These are phyloP conservation scores for Eucalyptus guilfoylei DNA, from an alignment of 345 rosid species.

Conservation along the genomic window DNA sequence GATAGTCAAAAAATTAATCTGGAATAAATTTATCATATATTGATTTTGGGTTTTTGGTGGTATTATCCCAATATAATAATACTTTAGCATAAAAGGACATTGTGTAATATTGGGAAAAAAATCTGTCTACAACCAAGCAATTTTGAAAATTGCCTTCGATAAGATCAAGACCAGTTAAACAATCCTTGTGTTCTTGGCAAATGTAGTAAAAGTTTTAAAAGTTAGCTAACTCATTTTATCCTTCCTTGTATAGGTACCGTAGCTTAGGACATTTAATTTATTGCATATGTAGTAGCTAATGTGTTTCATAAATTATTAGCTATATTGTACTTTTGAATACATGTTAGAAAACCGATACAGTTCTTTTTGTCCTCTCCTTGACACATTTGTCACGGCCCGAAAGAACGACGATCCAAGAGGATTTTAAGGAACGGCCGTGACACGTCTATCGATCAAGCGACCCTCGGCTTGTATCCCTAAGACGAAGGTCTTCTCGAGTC, in stretches of 20 bases:
- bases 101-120: neutral
- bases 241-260: neutral
- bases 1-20: no score
- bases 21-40: fast-evolving
- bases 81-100: neutral
- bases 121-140: neutral
- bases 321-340: neutral
- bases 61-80: no score
- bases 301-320: neutral
- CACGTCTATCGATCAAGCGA: no score
- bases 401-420: no score
- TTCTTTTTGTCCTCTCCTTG: neutral
- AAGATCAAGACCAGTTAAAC: neutral
- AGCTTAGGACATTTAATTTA: neutral
- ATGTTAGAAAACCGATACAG: no score
- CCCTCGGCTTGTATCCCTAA: no score
- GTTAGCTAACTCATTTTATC: neutral
- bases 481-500: no score
- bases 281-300: neutral
- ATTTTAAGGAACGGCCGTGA: no score
- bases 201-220: neutral
- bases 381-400: neutral
- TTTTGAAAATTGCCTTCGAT: neutral
- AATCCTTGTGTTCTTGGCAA: neutral
- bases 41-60: no score